Conservation (phyloP, 495 filamentous ascomycete genomes). For the Podospora pseudocomata region DNA sequence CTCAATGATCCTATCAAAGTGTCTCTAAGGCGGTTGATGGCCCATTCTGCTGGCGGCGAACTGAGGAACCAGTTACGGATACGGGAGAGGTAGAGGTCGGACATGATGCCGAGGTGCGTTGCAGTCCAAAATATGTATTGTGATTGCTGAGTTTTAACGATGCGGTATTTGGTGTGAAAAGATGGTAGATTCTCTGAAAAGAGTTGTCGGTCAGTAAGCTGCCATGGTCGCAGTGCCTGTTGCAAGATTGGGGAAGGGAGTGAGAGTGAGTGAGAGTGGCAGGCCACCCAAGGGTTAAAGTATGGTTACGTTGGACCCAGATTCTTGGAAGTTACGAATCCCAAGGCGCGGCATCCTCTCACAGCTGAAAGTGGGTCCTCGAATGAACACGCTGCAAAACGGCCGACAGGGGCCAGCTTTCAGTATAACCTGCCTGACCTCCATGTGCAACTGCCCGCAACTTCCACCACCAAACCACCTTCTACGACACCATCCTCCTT, state of each 20-base stretch:
- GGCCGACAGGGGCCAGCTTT: not conserved
- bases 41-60: conserved; percentile 87
- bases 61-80: conserved; percentile 82
- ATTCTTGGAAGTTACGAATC: not conserved
- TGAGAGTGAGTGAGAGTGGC: not conserved
- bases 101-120: conserved; percentile 36
- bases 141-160: not conserved
- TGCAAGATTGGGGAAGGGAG: not conserved
- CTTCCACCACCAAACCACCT: not conserved
- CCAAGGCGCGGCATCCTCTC: not conserved
- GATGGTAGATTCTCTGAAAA: not conserved
- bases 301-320: not conserved
- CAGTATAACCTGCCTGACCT: not conserved
- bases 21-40: conserved; percentile 64
- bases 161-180: not conserved
- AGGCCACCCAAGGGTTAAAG: not conserved
- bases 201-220: not conserved
- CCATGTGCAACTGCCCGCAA: no score
- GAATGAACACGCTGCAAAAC: not conserved
- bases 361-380: not conserved
- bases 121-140: not conserved
- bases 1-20: conserved; percentile 80
- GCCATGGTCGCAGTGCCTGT: not conserved
- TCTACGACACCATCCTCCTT: not conserved
- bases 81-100: conserved; percentile 61